Evolutionary conservation across 2,329 filamentous ascomycete genomes (phyloP), one percentile per base, ranked within the genome.

Genomic region (Aureobasidium sp.): DNA sequence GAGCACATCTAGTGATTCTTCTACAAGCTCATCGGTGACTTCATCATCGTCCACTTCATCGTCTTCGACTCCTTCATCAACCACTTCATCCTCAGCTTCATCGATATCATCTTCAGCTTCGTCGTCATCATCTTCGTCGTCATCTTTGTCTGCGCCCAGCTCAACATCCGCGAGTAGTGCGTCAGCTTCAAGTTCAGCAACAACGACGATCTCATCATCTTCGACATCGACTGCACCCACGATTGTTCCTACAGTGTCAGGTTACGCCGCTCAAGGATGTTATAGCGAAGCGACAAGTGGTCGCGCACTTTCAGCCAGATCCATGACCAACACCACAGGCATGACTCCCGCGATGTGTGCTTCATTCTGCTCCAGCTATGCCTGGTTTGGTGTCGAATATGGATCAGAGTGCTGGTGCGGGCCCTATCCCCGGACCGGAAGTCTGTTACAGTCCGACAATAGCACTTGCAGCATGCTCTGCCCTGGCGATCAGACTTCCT

Each of bases 381-480:
- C 37, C 17, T 65, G 55, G 43, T 66, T 65, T 5, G 65, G 65
- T 17, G 51, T 64, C 29, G 65, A 67, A 41, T 66, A 63, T 24
- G 50, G 39, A 3, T 24, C 37, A 20, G 65, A 67, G 24, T 67
- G 65, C 43, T 66, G 62, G 43, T 64, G 61, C 39, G 62, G 62
- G 6, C 64, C 62, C 17, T 51, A 48, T 9, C 52, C 57, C n/a
- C 55, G 47, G n/a, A 13, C 46, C 2, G 57, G 47, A 37, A 36
- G 37, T 20, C 12, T 47, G 3, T 12, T 24, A 27, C 24, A 50
- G 26, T 24, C 20, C 5, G 29, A 59, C 32, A 44, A 59, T 26
- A 63, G 43, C n/a, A 56, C 55, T 20, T 53, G 52, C 37, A 55
- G 32, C 9, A 55, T 72, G 71, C 59, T 65, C 52, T 73, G 71